These are phyloP conservation scores for Boletus huronensis DNA, from an alignment of 768 basidiomycete species.

Conservation along the genomic window DNA sequence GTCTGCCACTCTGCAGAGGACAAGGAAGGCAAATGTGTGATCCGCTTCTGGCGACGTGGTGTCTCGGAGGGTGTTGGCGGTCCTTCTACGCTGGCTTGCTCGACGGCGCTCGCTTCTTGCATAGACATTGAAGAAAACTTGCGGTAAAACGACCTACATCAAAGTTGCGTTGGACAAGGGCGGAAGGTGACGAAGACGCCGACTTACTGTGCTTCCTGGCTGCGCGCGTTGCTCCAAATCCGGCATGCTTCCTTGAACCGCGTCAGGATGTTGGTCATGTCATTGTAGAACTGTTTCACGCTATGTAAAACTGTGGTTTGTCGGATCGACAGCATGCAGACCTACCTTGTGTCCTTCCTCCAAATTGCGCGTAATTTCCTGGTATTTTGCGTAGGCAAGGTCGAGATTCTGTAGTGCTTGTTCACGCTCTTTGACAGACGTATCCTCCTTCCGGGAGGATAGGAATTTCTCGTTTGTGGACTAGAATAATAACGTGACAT, in stretches of 20 bases:
- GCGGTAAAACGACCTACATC: conserved; percentile 20
- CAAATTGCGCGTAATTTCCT: conserved; percentile 79
- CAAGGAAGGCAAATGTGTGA: conserved; percentile 44
- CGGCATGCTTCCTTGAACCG: conserved; percentile 76
- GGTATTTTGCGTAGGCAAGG: conserved; percentile 81
- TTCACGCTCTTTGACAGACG: conserved; percentile 75
- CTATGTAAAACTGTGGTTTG: background rate
- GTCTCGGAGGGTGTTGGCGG: conserved; percentile 2
- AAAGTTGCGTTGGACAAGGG: background rate
- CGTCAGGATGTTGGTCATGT: conserved; percentile 65
- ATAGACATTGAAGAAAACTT: conserved; percentile 32
- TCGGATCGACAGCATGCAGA: background rate
- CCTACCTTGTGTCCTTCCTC: conserved; percentile 83
- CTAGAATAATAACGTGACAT: conserved; percentile 34
- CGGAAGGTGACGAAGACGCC: no score
- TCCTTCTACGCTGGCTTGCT: background rate
- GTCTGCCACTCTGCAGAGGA: conserved; percentile 52
- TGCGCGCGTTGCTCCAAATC: conserved; percentile 67
- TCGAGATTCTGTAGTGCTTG: conserved; percentile 79
- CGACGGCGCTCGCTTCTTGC: conserved; percentile 19
- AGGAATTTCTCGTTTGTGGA: conserved; percentile 70
- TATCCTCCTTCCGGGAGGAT: conserved; percentile 73
- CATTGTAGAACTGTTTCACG: conserved; percentile 79
- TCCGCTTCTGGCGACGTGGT: conserved; percentile 23
- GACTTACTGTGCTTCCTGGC: conserved; percentile 71